Conservation (phyloP, 352 stramenopile species). For the Globisporangium canariense region DNA sequence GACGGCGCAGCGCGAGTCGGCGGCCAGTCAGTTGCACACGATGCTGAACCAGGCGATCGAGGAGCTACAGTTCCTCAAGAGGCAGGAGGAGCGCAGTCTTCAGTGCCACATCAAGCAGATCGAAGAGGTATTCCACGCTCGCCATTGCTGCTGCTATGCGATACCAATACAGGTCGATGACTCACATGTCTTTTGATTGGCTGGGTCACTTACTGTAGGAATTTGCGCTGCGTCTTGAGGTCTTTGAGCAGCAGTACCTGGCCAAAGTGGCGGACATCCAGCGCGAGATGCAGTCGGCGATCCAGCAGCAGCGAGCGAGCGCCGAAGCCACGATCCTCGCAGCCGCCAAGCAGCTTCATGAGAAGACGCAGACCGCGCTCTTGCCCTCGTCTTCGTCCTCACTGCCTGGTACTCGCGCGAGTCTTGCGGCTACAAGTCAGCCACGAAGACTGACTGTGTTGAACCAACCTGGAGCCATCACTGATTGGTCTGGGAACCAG, state of each 20-base stretch:
- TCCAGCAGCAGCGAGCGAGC: conserved; percentile 39
- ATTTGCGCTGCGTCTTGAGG: conserved; percentile 47
- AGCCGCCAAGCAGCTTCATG: conserved; percentile 43
- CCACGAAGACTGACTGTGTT: neutral
- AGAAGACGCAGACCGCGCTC: conserved; percentile 34
- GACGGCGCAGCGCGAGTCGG: conserved; percentile 36
- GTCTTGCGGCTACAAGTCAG: neutral
- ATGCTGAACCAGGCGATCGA: conserved; percentile 51
- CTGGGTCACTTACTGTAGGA: conserved; percentile 21
- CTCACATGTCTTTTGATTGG: neutral
- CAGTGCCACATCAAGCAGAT: conserved; percentile 45
- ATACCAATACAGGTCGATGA: neutral
- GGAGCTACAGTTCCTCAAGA: conserved; percentile 49
- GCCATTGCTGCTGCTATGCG: no score
- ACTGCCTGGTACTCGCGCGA: neutral
- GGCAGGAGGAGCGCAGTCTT: conserved; percentile 44
- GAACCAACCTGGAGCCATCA: neutral
- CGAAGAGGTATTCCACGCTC: conserved; percentile 31
- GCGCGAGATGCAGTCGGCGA: conserved; percentile 41
- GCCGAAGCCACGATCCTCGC: conserved; percentile 36
- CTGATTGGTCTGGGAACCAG: neutral
- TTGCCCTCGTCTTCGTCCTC: neutral
- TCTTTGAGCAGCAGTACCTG: conserved; percentile 63
- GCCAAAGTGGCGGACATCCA: conserved; percentile 53
- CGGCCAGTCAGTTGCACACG: conserved; percentile 39